phyloP scores from a whole-genome alignment of 495 filamentous ascomycete species.

The Hypoxylon lienhwacheense region DNA sequence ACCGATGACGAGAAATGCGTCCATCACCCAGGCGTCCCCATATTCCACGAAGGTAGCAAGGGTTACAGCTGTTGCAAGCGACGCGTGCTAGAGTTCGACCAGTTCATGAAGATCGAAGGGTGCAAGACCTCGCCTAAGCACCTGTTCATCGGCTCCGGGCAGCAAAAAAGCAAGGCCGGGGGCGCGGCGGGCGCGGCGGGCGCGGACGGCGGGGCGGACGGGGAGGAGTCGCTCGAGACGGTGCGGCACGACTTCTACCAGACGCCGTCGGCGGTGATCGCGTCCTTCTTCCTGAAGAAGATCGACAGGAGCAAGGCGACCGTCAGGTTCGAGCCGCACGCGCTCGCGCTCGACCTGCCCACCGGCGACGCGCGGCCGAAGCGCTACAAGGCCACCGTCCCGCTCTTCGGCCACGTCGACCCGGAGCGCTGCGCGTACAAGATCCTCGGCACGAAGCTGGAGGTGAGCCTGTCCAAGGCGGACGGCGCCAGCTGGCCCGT shows the following conservation, averaged over 20 bases:
- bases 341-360: constrained; percentile 73
- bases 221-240: constrained; percentile 63
- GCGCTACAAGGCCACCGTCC: constrained; percentile 72
- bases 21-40: constrained; percentile 80
- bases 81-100: constrained; percentile 92
- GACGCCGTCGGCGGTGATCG: constrained; percentile 80
- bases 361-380: constrained; percentile 77
- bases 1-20: constrained; percentile 74
- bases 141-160: constrained; percentile 78
- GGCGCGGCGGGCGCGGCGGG: constrained; percentile 37
- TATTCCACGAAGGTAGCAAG: constrained; percentile 98
- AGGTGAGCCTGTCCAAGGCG: constrained; percentile 79
- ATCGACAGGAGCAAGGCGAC: constrained; percentile 79
- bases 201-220: constrained; percentile 54
- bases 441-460: constrained; percentile 93
- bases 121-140: constrained; percentile 81
- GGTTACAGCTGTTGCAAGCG: constrained; percentile 97
- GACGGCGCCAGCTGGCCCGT: constrained; percentile 87
- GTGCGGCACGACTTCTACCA: constrained; percentile 95
- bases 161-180: constrained; percentile 60
- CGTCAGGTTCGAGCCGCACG: constrained; percentile 62
- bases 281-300: constrained; percentile 94
- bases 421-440: constrained; percentile 72
- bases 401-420: constrained; percentile 76
- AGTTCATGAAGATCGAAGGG: constrained; percentile 93